These are phyloP conservation scores for Chaetomium fimeti DNA, from an alignment of 495 filamentous ascomycete genomes.

Conservation along the genomic window DNA sequence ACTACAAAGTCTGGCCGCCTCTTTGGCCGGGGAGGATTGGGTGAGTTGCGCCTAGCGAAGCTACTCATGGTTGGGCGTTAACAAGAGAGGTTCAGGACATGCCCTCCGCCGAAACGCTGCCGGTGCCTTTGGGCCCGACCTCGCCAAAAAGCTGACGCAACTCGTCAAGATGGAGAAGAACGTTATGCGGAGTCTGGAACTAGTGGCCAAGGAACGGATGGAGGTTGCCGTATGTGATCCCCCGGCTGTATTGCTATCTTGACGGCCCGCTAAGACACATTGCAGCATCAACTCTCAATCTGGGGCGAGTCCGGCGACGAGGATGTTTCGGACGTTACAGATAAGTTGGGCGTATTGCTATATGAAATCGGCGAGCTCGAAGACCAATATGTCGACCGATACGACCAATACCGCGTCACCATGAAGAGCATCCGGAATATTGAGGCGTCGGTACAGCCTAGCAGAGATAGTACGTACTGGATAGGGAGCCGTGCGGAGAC, in stretches of 20 bases:
- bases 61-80: constrained; percentile 21
- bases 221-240: constrained; percentile 82
- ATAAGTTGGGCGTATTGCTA: constrained; percentile 95
- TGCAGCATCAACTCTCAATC: constrained; percentile 93
- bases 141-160: constrained; percentile 94
- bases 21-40: constrained; percentile 80
- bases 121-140: constrained; percentile 92
- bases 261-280: constrained; percentile 32
- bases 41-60: constrained; percentile 45
- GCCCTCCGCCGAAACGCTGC: constrained; percentile 86
- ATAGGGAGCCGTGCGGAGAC: too few species aligned
- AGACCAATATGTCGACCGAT: constrained; percentile 95
- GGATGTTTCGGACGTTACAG: constrained; percentile 97
- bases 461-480: constrained; percentile 77
- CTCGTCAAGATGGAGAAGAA: constrained; percentile 99
- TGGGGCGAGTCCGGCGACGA: constrained; percentile 97
- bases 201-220: constrained; percentile 93
- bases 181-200: constrained; percentile 96
- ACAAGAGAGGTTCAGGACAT: constrained; percentile 64
- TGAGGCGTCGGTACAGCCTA: constrained; percentile 95
- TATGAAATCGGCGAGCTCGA: constrained; percentile 99
- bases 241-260: not conserved
- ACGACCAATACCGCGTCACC: constrained; percentile 98
- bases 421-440: constrained; percentile 99
- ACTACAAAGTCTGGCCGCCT: constrained; percentile 85